phyloP scores from a whole-genome alignment of 345 rosid genomes.

The Pelargonium nanum region DNA sequence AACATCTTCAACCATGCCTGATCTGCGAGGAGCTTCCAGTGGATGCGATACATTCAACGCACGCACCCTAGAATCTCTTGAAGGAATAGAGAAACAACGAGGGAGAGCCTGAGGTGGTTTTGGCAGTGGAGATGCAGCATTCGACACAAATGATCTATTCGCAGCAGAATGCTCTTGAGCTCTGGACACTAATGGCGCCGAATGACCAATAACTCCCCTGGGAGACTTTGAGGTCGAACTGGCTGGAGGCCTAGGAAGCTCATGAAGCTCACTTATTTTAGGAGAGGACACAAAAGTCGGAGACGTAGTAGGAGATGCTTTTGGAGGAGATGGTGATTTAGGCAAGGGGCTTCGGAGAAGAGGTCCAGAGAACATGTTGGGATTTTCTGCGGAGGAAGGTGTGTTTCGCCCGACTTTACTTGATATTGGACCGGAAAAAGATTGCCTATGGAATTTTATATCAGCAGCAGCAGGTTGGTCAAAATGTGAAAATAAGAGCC shows the following conservation, averaged over 20 bases:
- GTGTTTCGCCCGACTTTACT: conserved; percentile 39
- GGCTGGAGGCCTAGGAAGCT: conserved; percentile 91
- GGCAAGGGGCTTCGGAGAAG: conserved; percentile 42
- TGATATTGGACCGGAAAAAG: conserved; percentile 71
- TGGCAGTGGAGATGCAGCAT: conserved; percentile 65
- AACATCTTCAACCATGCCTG: conserved; percentile 29
- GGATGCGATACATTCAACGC: conserved; percentile 30
- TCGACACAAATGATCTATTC: conserved; percentile 24
- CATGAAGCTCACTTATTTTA: conserved; percentile 91
- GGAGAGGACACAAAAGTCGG: conserved; percentile 74
- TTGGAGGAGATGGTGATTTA: conserved; percentile 46
- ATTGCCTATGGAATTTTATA: conserved; percentile 43
- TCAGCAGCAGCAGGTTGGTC: conserved; percentile 29
- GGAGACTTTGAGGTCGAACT: conserved; percentile 28
- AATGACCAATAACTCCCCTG: conserved; percentile 36
- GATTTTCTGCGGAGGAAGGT: conserved; percentile 31
- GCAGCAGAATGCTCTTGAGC: conserved; percentile 33
- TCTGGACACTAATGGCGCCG: conserved; percentile 64
- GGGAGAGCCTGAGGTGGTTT: conserved; percentile 55
- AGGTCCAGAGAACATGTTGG: conserved; percentile 60
- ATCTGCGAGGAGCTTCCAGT: conserved; percentile 21
- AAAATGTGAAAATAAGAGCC: conserved; percentile 34
- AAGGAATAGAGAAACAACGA: conserved; percentile 83
- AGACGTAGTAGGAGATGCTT: conserved; percentile 49
- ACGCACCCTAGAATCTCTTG: conserved; percentile 41